phyloP scores from a whole-genome alignment of 345 rosid genomes.

The thale cress (Arabidopsis thaliana) region TAIR10.1 NC_003075.7:262501-263000 shows the following conservation, averaged over 20 bases:
- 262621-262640: constrained; percentile 99
- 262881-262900: constrained; percentile 12
- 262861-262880: constrained; percentile 16
- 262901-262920: constrained; percentile 12
- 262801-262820: constrained; percentile 96
- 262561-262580: constrained; percentile 40
- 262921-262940: neutral
- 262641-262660: constrained; percentile 51
- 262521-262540: neutral
- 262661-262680: neutral
- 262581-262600: constrained; percentile 98
- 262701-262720: neutral
- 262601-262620: constrained; percentile 95
- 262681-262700: neutral
- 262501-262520: neutral
- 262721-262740: neutral
- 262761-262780: constrained; percentile 61
- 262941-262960: neutral
- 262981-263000: constrained; percentile 81
- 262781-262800: constrained; percentile 98
- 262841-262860: constrained; percentile 22
- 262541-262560: constrained; percentile 2
- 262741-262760: constrained; percentile 26
- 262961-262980: neutral
- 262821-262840: constrained; percentile 87